Conservation (phyloP, 768 basidiomycete genomes). For the Termitomyces sp. region DNA sequence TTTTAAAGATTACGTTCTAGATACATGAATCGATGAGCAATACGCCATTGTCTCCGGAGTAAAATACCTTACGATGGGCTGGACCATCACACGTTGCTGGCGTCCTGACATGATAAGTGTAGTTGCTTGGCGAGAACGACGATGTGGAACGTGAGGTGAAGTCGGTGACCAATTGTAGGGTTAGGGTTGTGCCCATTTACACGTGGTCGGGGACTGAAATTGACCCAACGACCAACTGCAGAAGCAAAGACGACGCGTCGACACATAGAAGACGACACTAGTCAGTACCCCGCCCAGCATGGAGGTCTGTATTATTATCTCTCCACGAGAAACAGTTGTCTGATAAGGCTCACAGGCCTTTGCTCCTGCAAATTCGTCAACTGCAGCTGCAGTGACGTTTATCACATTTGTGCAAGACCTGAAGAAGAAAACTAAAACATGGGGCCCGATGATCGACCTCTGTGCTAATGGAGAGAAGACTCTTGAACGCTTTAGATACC, state of each 20-base stretch:
- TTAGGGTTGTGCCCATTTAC: constrained; percentile 23
- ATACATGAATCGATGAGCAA: background rate
- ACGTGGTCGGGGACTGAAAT: constrained; percentile 16
- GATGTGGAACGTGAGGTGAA: constrained; percentile 7
- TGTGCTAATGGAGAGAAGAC: constrained; percentile 97
- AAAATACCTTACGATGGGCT: constrained; percentile 83
- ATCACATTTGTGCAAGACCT: constrained; percentile 99
- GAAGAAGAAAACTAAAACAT: constrained; percentile 94
- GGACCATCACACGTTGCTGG: constrained; percentile 97
- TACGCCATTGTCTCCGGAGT: constrained; percentile 3
- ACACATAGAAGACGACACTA: constrained; percentile 6
- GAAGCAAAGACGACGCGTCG: constrained; percentile 21
- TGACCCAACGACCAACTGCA: constrained; percentile 12
- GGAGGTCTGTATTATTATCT: constrained; percentile 20
- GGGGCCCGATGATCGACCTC: constrained; percentile 94
- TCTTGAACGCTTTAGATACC: constrained; percentile 93
- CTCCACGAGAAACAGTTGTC: background rate
- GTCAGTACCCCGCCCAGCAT: constrained; percentile 18
- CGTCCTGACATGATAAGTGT: constrained; percentile 75
- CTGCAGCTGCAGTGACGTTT: constrained; percentile 96
- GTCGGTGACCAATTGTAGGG: constrained; percentile 6
- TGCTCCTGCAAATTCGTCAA: constrained; percentile 83
- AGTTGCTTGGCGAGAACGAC: constrained; percentile 7
- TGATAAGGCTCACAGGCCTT: constrained; percentile 43
- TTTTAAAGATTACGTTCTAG: constrained; percentile 98